These are phyloP conservation scores for Anisogramma anomala DNA, from an alignment of 2,329 filamentous ascomycete species.

Conservation along the genomic window DNA sequence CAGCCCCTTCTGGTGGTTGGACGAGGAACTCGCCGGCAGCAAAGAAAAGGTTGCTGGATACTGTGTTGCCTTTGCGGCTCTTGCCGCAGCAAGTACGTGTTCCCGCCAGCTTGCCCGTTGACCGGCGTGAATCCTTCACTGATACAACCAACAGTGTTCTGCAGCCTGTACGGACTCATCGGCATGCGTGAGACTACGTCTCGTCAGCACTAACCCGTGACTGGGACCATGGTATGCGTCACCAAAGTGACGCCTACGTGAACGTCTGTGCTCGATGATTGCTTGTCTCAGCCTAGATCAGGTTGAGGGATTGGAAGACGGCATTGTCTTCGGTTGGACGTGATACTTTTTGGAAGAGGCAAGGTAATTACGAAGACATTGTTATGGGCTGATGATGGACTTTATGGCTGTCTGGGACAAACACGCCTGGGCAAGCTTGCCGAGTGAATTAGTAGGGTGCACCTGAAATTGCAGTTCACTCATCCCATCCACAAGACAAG, in stretches of 20 bases:
- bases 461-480: conserved; percentile 9
- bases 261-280: background rate
- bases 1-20: conserved; percentile 40
- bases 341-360: background rate
- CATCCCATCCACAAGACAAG: background rate
- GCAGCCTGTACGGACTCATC: conserved; percentile 37
- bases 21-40: conserved; percentile 31
- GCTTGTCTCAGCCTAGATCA: background rate
- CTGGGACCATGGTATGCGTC: background rate
- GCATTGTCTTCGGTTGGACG: too few relatives aligned
- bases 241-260: background rate
- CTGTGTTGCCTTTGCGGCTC: conserved; percentile 32
- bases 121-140: background rate
- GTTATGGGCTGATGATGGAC: conserved; percentile 1
- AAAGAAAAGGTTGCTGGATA: conserved; percentile 33
- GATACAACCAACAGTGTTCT: conserved; percentile 28
- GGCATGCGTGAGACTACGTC: conserved; percentile 33
- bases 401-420: background rate
- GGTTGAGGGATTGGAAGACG: background rate
- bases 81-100: conserved; percentile 34
- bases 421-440: background rate
- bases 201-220: background rate
- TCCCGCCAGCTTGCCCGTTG: background rate
- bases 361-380: background rate
- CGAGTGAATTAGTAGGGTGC: background rate